A percentile compares a stretch with the other conserved stretches of the same genome.
These are phyloP conservation scores for Leishmania aethiopica DNA, from an alignment of 208 protist species.

Conservation along the genomic window DNA sequence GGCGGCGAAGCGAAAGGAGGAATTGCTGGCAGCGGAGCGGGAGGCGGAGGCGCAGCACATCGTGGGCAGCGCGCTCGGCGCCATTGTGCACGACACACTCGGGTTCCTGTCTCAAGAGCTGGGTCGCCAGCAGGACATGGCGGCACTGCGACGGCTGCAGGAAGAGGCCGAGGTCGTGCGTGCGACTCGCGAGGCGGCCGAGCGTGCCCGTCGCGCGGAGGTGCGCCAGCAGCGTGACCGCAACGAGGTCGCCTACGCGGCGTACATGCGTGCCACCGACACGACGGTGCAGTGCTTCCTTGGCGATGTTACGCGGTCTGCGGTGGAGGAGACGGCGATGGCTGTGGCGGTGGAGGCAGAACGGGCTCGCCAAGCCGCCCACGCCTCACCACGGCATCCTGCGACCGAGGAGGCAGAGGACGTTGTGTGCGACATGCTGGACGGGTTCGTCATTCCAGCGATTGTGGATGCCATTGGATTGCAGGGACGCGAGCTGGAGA, in stretches of 20 bases:
- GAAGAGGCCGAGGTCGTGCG: conserved; percentile 74
- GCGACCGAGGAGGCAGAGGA: conserved; percentile 26
- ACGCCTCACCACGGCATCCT: conserved; percentile 31
- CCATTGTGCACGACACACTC: conserved; percentile 82
- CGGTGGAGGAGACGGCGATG: conserved; percentile 69
- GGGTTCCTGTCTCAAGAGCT: conserved; percentile 90
- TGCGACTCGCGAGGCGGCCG: conserved; percentile 73
- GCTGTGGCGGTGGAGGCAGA: conserved; percentile 62
- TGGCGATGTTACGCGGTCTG: conserved; percentile 45
- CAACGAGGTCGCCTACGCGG: conserved; percentile 72
- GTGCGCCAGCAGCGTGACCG: conserved; percentile 74
- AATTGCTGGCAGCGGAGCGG: conserved; percentile 37
- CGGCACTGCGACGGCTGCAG: conserved; percentile 51
- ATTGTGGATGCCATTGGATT: conserved; percentile 60
- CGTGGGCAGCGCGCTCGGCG: conserved; percentile 69
- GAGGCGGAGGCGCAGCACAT: conserved; percentile 59
- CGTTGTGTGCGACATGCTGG: conserved; percentile 81
- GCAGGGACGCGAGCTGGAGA: conserved; percentile 39
- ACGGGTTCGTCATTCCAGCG: conserved; percentile 73
- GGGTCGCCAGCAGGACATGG: conserved; percentile 74
- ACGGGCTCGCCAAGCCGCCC: conserved; percentile 42
- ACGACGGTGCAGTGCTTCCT: conserved; percentile 73
- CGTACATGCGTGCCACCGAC: conserved; percentile 62
- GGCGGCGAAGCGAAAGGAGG: conserved; percentile 44
- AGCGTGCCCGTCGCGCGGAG: conserved; percentile 65